These are phyloP conservation scores for Fusarium foetens DNA, from an alignment of 2,329 filamentous ascomycete species.

Conservation along the genomic window DNA sequence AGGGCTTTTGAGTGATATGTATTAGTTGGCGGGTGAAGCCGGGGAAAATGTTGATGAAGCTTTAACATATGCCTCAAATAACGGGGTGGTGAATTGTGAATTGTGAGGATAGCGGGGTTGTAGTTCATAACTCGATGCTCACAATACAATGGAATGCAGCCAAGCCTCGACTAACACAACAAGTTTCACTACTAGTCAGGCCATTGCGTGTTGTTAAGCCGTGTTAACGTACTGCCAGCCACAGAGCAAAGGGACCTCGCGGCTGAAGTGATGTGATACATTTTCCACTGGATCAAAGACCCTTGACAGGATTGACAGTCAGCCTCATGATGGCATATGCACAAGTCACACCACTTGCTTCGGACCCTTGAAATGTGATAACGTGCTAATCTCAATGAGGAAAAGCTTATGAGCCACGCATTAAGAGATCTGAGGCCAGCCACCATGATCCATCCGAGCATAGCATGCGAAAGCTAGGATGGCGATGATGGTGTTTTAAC, in stretches of 20 bases:
- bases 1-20: slow-evolving; percentile 9
- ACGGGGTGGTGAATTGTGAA: neutral
- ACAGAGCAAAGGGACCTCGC: neutral
- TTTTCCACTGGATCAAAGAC: slow-evolving; percentile 14
- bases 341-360: slow-evolving; percentile 40
- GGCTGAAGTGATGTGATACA: neutral
- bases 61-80: slow-evolving; percentile 16
- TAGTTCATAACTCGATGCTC: neutral
- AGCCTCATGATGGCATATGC: slow-evolving; percentile 43
- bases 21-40: slow-evolving; percentile 6
- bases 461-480: slow-evolving; percentile 5
- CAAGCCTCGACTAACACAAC: neutral
- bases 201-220: neutral
- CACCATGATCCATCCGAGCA: slow-evolving; percentile 33
- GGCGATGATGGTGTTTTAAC: slow-evolving; percentile 16
- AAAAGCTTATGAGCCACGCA: slow-evolving; percentile 38
- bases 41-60: slow-evolving; percentile 5
- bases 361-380: slow-evolving; percentile 29
- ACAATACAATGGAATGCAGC: neutral
- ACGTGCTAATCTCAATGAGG: slow-evolving; percentile 38
- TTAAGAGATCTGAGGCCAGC: slow-evolving; percentile 41
- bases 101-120: neutral
- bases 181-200: slow-evolving; percentile 1
- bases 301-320: slow-evolving; percentile 28
- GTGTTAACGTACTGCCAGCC: neutral